phyloP scores from a whole-genome alignment of 2,329 filamentous ascomycete species.

The Calonectria leucothoes region DNA sequence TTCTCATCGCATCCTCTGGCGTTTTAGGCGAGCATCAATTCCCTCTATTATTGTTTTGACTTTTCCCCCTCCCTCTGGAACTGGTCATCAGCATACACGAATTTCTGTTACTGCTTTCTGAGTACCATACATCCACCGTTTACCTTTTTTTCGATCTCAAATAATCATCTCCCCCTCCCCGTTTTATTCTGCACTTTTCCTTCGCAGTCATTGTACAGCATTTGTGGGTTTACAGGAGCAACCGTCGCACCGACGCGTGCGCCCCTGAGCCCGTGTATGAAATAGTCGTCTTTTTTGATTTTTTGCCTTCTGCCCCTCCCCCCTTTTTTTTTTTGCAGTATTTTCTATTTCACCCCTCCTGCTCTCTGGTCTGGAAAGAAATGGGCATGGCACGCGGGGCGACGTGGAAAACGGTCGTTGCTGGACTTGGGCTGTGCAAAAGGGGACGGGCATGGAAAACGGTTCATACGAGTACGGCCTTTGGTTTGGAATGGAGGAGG shows the following conservation, averaged over 20 bases:
- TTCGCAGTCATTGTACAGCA: conserved; percentile 10
- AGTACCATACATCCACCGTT: conserved; percentile 7
- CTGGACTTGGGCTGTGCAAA: conserved; percentile 8
- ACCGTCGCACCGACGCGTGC: neutral
- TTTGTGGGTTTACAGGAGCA: neutral
- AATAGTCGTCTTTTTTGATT: conserved; percentile 8
- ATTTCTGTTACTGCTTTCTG: conserved; percentile 12
- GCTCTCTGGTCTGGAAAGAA: neutral
- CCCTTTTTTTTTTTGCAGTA: neutral
- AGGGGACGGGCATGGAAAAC: conserved; percentile 6
- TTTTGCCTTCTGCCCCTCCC: neutral
- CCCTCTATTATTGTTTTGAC: neutral
- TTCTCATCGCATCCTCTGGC: conserved; percentile 18
- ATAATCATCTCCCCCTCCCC: conserved; percentile 1
- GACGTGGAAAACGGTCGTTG: conserved; percentile 8
- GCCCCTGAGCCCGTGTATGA: conserved; percentile 1
- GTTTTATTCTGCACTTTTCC: neutral
- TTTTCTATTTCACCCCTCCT: neutral
- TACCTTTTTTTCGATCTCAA: neutral
- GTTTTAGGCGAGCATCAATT: conserved; percentile 18
- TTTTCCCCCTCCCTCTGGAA: neutral
- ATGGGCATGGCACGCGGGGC: conserved; percentile 1
- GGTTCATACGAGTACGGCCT: neutral
- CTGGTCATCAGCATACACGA: conserved; percentile 14
- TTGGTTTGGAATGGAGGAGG: neutral